phyloP scores from a whole-genome alignment of 1,139 yeast genomes.

The Kodamaea sp. region DNA sequence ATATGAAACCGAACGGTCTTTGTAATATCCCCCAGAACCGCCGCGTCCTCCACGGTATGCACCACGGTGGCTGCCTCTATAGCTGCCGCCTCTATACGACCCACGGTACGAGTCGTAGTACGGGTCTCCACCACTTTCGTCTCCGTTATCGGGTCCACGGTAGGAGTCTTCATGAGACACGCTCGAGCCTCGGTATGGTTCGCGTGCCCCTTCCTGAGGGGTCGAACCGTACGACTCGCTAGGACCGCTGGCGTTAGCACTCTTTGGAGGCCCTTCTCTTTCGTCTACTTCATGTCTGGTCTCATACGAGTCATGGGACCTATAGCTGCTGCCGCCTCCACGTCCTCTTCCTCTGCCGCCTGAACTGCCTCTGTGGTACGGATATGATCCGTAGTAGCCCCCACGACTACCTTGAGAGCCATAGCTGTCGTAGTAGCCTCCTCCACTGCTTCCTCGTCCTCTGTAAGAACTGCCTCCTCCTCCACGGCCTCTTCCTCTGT shows the following conservation, averaged over 20 bases:
- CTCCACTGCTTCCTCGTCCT: slow-evolving; percentile 9
- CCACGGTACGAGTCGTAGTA: slow-evolving; percentile 10
- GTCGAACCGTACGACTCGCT: too few species aligned
- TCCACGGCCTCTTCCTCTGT: slow-evolving; percentile 12
- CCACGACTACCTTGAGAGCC: slow-evolving; percentile 5
- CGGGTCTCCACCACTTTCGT: not conserved
- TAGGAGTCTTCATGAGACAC: not conserved
- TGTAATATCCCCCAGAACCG: not conserved
- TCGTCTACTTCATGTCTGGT: slow-evolving; percentile 2
- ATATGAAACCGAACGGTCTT: not conserved
- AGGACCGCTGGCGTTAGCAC: too few species aligned
- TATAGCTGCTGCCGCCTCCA: slow-evolving; percentile 1
- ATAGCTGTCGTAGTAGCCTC: slow-evolving; percentile 9
- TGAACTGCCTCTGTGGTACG: slow-evolving; percentile 4
- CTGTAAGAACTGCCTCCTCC: slow-evolving; percentile 4
- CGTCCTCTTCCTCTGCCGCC: slow-evolving; percentile 5
- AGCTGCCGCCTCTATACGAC: slow-evolving; percentile 5
- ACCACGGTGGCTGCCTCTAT: slow-evolving; percentile 7
- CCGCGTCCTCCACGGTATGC: not conserved
- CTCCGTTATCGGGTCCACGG: not conserved
- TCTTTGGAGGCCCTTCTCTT: not conserved
- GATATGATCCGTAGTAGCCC: slow-evolving; percentile 5
- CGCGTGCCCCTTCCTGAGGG: too few species aligned
- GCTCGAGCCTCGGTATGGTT: not conserved
- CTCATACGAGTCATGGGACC: slow-evolving; percentile 8